Percentiles rank a stretch among this genome's conserved stretches.
Evolutionary conservation across 176 grass and related monocot species (phyloP).

Genomic region (Oryza coarctata): DNA sequence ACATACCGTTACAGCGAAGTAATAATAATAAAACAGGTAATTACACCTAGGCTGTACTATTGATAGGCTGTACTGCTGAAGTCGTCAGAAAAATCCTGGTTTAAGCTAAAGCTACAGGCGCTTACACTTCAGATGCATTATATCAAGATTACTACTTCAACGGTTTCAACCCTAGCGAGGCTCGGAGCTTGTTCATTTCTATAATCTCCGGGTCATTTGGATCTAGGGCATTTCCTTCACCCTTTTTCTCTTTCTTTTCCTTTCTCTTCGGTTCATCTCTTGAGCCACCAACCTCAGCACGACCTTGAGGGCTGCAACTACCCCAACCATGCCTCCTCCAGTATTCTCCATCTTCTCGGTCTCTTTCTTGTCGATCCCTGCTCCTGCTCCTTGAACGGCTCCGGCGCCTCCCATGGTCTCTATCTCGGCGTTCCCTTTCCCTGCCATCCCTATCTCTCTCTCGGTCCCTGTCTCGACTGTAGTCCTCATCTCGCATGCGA

Average conservation of each 20-base stretch:
- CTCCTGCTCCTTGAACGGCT: constrained; percentile 69
- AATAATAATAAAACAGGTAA: neutral
- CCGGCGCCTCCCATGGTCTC: constrained; percentile 55
- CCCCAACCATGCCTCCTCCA: constrained; percentile 54
- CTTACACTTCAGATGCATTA: neutral
- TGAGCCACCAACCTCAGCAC: constrained; percentile 34
- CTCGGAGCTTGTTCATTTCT: constrained; percentile 69
- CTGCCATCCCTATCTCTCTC: constrained; percentile 58
- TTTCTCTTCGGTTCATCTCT: constrained; percentile 66
- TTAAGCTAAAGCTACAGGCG: neutral
- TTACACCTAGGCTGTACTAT: neutral
- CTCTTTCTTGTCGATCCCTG: constrained; percentile 63
- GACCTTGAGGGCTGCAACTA: constrained; percentile 54
- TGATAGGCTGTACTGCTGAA: neutral
- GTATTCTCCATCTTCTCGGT: constrained; percentile 65
- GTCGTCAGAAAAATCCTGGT: neutral
- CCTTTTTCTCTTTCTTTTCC: constrained; percentile 81
- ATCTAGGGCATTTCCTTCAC: constrained; percentile 52
- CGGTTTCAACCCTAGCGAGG: constrained; percentile 63
- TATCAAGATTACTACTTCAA: constrained; percentile 41
- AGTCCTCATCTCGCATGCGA: constrained; percentile 52
- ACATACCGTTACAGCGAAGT: neutral
- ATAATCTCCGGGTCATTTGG: constrained; percentile 69
- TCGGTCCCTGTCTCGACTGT: constrained; percentile 56
- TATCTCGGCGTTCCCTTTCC: constrained; percentile 57